A percentile compares a stretch with the other conserved stretches of the same genome.
Evolutionary conservation across 139 green algal genomes (phyloP).

Genomic region (Chlamydomonas eustigma): DNA sequence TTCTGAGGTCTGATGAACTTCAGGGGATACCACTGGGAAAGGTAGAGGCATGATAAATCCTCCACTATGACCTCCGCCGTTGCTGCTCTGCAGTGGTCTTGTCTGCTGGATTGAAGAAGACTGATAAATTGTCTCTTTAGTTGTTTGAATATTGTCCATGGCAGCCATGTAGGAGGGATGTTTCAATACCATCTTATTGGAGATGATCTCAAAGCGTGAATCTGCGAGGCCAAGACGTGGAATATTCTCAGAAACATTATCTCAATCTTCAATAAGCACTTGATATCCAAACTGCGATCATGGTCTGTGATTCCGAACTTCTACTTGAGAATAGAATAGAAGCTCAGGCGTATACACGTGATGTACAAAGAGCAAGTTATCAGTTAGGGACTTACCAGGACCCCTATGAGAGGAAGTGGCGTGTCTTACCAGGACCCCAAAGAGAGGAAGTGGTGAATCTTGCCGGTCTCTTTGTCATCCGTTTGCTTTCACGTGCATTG

Average conservation of each 20-base stretch:
- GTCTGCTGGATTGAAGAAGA: background rate
- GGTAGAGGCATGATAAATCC: background rate
- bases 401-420: no score
- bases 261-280: background rate
- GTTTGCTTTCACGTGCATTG: no score
- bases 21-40: background rate
- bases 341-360: background rate
- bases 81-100: background rate
- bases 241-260: background rate
- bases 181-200: background rate
- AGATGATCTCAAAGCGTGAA: background rate
- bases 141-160: background rate
- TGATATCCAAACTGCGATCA: background rate
- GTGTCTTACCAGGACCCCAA: no score
- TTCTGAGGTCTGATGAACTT: background rate
- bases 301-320: background rate
- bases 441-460: no score
- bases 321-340: background rate
- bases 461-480: no score
- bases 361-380: no score
- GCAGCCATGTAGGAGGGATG: no score
- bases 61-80: background rate
- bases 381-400: no score
- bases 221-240: conserved; percentile 1
- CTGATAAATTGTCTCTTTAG: background rate